Conservation (phyloP, 306 rosid species). For the Malus domestica region DNA sequence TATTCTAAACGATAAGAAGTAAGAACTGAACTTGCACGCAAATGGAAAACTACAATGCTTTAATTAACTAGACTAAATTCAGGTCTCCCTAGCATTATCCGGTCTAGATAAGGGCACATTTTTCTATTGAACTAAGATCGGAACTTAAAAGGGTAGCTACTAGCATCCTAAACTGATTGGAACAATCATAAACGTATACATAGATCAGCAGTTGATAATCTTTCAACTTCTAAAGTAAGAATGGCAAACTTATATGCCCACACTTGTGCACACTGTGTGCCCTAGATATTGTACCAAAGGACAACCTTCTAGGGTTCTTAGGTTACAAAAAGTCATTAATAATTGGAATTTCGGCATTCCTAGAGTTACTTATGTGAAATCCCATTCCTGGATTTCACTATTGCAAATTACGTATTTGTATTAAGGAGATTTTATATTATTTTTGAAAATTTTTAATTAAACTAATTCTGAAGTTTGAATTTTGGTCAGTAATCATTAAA, state of each 20-base stretch:
- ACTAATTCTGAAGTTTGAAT: no score
- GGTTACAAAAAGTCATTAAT: slow-evolving; percentile 1
- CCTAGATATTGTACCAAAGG: slow-evolving; percentile 12
- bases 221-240: not conserved
- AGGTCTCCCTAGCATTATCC: no score
- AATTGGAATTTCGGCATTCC: slow-evolving; percentile 17
- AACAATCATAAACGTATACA: not conserved
- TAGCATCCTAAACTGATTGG: not conserved
- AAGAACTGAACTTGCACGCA: no score
- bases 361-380: not conserved
- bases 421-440: no score
- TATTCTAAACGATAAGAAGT: not conserved
- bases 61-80: not conserved
- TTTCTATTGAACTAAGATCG: not conserved
- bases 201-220: not conserved
- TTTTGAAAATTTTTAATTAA: no score
- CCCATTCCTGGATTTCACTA: no score
- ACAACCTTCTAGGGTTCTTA: slow-evolving; percentile 5
- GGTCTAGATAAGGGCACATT: not conserved
- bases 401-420: no score
- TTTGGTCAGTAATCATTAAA: no score
- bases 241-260: not conserved
- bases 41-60: no score
- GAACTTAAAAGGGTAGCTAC: not conserved
- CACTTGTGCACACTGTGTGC: not conserved